Evolutionary conservation across 1,284 basidiomycete genomes (phyloP).

Genomic region (Trichosporon ovoides): DNA sequence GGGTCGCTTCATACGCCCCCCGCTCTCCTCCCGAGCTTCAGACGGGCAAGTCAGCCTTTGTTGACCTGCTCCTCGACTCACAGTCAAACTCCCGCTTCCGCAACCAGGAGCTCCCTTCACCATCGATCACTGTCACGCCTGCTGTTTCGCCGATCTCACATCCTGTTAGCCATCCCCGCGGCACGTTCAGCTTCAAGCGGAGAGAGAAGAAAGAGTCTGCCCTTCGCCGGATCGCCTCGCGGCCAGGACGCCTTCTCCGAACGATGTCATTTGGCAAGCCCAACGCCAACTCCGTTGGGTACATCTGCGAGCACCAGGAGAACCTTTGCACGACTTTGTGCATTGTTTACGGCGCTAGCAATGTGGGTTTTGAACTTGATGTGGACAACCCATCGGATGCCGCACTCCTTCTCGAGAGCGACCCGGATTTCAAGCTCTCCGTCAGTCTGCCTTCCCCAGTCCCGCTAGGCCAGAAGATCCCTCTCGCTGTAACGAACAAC

Average conservation of each 20-base stretch:
- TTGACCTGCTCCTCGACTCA: conserved; percentile 2
- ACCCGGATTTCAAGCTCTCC: conserved; percentile 55
- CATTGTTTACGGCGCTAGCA: conserved; percentile 51
- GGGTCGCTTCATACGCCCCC: not conserved
- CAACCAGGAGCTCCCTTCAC: conserved; percentile 15
- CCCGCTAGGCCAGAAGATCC: conserved; percentile 52
- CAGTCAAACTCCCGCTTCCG: conserved; percentile 5
- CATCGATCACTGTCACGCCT: not conserved
- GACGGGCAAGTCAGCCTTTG: not conserved
- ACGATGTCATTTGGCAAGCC: not conserved
- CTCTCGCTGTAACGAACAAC: conserved; percentile 28
- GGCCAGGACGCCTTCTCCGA: not conserved
- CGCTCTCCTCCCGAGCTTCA: not conserved
- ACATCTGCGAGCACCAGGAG: conserved; percentile 79
- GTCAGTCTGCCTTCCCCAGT: conserved; percentile 64
- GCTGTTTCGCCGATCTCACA: not conserved
- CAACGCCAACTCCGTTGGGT: conserved; percentile 38
- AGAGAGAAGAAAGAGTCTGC: conserved; percentile 1
- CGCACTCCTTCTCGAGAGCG: conserved; percentile 59
- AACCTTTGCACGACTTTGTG: conserved; percentile 68
- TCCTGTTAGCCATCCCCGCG: not conserved
- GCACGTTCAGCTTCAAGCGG: not conserved
- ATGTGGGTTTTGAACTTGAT: conserved; percentile 33
- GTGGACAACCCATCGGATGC: conserved; percentile 53
- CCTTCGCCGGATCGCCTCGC: not conserved